Evolutionary conservation across 2,329 filamentous ascomycete genomes (phyloP), one percentile per base, ranked within the genome.

Genomic region (Nemania abortiva): DNA sequence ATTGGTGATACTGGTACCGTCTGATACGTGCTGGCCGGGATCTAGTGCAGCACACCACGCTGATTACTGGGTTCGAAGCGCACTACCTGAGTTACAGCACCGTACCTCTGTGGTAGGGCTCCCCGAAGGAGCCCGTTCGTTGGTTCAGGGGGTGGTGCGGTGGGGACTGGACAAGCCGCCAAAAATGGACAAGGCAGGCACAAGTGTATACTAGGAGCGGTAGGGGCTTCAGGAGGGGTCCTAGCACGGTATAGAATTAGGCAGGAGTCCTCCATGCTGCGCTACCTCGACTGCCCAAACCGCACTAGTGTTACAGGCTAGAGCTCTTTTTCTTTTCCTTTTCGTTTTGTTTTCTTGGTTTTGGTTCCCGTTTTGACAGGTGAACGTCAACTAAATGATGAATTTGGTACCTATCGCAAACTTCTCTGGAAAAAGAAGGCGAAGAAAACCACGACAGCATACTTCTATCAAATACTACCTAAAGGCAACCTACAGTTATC

Each of bases 251-350:
- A 42, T 37, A 34, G 42, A 42, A 61, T 53, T 22, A 68, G 50
- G 59, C 50, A 55, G 47, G 54, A 67, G 61, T 64, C 66, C 50
- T 37, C 37, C 49, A 47, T 31, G 15, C 52, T 27, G 45, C 6
- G 29, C 29, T 52, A 45, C 47, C 7, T 50, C 10, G 39, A 70
- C 65, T 70, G 49, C 68, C 68, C 58, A 29, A 69, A 70, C 62
- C 65, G 49, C 69, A 70, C 69, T 70, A 70, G 69, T 70, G 69
- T 70, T 66, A 70, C 65, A 70, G 49, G 39, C 47, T 42, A 58
- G 27, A 49, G 34, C 34, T 54, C 60, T 54, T 60, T 59, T 64
- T 68, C 13, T 49, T 29, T 37, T 39, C 24, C 31, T 20, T 29
- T 34, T 34, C 24, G 24, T 18, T 56, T 34, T 31, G 42, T 13